Evolutionary conservation across 495 filamentous ascomycete genomes (phyloP).

Genomic region (Thermothielavioides terrestris): DNA sequence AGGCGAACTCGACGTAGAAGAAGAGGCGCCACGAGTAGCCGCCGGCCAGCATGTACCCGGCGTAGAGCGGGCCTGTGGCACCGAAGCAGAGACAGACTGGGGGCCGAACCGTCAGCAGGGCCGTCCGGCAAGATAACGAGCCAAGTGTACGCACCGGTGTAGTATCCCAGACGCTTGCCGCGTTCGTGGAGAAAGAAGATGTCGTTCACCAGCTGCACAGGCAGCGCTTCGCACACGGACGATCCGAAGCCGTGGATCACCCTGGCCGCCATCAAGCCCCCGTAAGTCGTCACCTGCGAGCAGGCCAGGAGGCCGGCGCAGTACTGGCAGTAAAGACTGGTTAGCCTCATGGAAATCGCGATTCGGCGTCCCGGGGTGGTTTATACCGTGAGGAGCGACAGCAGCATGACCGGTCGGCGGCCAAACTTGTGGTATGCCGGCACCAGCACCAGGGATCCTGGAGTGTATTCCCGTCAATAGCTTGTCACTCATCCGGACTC

Average conservation of each 20-base stretch:
- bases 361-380: not conserved
- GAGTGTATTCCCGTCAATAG: not conserved
- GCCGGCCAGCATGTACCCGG: constrained; percentile 55
- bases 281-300: constrained; percentile 43
- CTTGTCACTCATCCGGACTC: not conserved
- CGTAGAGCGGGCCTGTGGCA: constrained; percentile 49
- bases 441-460: constrained; percentile 49
- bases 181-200: constrained; percentile 59
- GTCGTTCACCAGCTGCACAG: constrained; percentile 57
- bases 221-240: constrained; percentile 53
- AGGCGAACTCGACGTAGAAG: constrained; percentile 58
- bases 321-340: constrained; percentile 29
- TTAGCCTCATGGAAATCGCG: not conserved
- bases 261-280: constrained; percentile 46
- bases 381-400: constrained; percentile 42
- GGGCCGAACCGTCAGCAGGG: not conserved
- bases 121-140: constrained; percentile 16
- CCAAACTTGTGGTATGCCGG: constrained; percentile 54
- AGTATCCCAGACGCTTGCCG: constrained; percentile 50
- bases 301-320: constrained; percentile 49
- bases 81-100: constrained; percentile 52
- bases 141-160: too few relatives aligned
- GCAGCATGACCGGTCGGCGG: constrained; percentile 51
- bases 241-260: constrained; percentile 50
- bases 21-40: constrained; percentile 56